A percentile compares a stretch with the other conserved stretches of the same genome.
Evolutionary conservation across 768 basidiomycete species (phyloP).

Genomic region (Pleurotus platypus): DNA sequence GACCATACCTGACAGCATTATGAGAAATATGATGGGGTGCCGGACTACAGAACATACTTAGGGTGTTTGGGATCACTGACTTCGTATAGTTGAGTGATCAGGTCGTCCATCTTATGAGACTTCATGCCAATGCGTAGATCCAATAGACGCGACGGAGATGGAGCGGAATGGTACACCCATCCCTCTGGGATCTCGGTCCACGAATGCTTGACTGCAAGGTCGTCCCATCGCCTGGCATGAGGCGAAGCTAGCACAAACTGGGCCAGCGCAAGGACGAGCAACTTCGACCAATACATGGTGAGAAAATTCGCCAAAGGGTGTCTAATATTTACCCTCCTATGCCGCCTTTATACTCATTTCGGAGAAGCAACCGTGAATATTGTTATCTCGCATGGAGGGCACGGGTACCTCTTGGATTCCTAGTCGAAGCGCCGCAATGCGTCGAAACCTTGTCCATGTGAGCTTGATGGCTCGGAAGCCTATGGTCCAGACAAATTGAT

Average conservation of each 20-base stretch:
- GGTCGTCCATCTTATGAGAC: slow-evolving; percentile 43
- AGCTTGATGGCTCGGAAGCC: background rate
- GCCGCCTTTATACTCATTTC: background rate
- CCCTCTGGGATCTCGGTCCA: slow-evolving; percentile 34
- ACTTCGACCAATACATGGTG: slow-evolving; percentile 6
- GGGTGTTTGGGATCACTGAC: slow-evolving; percentile 52
- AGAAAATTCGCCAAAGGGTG: background rate
- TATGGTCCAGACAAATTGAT: background rate
- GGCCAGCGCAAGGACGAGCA: slow-evolving; percentile 9
- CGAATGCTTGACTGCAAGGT: slow-evolving; percentile 9
- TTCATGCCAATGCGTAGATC: slow-evolving; percentile 56
- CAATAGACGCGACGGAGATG: slow-evolving; percentile 42
- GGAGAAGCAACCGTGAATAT: background rate
- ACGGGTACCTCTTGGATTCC: background rate
- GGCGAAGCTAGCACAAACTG: slow-evolving; percentile 9
- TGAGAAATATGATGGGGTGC: background rate
- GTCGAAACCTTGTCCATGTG: background rate
- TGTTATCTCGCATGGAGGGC: background rate
- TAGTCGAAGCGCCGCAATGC: background rate
- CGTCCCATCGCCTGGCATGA: slow-evolving; percentile 12
- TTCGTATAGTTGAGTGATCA: slow-evolving; percentile 51
- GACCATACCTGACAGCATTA: slow-evolving; percentile 33
- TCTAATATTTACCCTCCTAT: background rate
- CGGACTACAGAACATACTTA: slow-evolving; percentile 25
- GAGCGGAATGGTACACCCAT: slow-evolving; percentile 44